Conservation (phyloP, 441 rosid genomes). For the Euphorbia celastroides region DNA sequence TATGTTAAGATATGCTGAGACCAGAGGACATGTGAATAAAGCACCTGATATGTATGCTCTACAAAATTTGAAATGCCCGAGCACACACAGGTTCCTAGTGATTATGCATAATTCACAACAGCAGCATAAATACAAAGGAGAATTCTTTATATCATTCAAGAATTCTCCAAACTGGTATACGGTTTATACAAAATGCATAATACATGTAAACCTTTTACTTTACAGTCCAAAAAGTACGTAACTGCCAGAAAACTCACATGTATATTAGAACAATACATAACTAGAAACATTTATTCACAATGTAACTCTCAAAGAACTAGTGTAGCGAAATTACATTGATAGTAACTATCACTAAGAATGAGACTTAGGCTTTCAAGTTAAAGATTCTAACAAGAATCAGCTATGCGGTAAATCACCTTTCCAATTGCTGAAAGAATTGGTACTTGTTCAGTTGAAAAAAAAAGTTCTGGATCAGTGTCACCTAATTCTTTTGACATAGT, state of each 20-base stretch:
- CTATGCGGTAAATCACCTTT: not conserved
- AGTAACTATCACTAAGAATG: not conserved
- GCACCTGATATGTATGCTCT: not conserved
- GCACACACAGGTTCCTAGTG: not conserved
- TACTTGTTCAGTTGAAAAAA: not conserved
- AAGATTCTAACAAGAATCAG: not conserved
- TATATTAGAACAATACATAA: not conserved
- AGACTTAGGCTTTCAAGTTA: not conserved
- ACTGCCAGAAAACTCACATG: conserved; percentile 3
- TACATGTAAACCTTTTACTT: not conserved
- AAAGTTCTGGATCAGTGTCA: not conserved
- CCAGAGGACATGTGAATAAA: not conserved
- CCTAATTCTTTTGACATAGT: conserved; percentile 1
- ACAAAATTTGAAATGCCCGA: not conserved
- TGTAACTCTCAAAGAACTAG: no score
- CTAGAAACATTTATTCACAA: not conserved
- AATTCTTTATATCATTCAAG: not conserved
- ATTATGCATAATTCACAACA: not conserved
- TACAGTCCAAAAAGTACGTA: not conserved
- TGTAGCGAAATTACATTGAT: not conserved
- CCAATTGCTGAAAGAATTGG: not conserved
- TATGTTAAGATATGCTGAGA: conserved; percentile 4
- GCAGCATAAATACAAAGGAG: not conserved
- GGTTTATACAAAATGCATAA: not conserved
- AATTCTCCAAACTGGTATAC: not conserved